Percentiles rank a stretch among this genome's conserved stretches.
Conservation (phyloP, 169 alveolate species). For the Babesia ovis region DNA sequence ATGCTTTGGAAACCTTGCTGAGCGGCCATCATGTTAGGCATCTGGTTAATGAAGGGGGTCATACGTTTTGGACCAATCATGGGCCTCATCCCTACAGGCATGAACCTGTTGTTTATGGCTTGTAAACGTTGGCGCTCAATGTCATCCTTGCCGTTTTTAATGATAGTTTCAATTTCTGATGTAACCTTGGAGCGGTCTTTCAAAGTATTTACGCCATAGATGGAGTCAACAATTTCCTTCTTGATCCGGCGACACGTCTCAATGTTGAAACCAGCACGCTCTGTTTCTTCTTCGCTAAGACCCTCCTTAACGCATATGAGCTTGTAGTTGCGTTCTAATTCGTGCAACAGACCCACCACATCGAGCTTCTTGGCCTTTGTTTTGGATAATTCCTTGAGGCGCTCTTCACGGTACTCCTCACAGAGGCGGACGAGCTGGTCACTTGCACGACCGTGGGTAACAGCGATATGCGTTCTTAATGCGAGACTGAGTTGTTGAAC, state of each 20-base stretch:
- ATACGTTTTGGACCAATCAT: background rate
- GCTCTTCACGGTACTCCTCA: slow-evolving; percentile 60
- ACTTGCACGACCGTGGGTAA: slow-evolving; percentile 15
- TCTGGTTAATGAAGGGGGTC: background rate
- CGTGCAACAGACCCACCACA: slow-evolving; percentile 62
- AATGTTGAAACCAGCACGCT: slow-evolving; percentile 45
- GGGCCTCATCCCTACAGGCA: slow-evolving; percentile 1
- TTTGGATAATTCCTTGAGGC: slow-evolving; percentile 53
- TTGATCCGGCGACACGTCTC: slow-evolving; percentile 49
- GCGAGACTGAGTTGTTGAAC: slow-evolving; percentile 15
- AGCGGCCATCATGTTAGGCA: slow-evolving; percentile 3
- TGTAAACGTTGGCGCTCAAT: slow-evolving; percentile 15
- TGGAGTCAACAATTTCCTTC: slow-evolving; percentile 53
- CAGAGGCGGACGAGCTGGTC: slow-evolving; percentile 27
- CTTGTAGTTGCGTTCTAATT: slow-evolving; percentile 59
- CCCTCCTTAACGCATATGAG: slow-evolving; percentile 44
- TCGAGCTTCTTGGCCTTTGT: slow-evolving; percentile 39
- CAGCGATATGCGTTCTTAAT: slow-evolving; percentile 14
- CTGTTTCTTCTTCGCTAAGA: slow-evolving; percentile 26
- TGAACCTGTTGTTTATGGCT: background rate
- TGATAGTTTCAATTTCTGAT: slow-evolving; percentile 46
- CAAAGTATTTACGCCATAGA: slow-evolving; percentile 35
- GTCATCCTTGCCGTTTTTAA: slow-evolving; percentile 23
- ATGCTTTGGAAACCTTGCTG: background rate
- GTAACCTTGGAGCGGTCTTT: slow-evolving; percentile 55